Evolutionary conservation across 1,139 yeast species (phyloP).

Genomic region (Kazachstania sp.): DNA sequence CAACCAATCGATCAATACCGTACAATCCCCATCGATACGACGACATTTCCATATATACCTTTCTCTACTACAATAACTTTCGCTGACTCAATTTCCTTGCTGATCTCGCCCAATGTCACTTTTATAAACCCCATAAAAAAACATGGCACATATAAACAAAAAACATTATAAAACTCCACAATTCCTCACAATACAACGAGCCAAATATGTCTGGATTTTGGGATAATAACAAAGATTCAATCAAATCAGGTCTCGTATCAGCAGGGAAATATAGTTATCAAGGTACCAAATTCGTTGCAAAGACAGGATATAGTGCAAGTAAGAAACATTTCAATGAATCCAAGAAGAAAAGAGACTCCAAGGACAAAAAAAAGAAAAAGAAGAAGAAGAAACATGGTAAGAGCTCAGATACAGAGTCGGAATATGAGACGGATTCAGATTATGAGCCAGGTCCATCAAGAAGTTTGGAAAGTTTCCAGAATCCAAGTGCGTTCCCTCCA

Average conservation of each 20-base stretch:
- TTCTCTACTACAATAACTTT: background rate
- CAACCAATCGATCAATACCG: slow-evolving; percentile 11
- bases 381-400: slow-evolving; percentile 12
- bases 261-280: slow-evolving; percentile 32
- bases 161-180: too few relatives aligned
- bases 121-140: too few relatives aligned
- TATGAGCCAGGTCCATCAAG: slow-evolving; percentile 24
- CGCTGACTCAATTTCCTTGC: background rate
- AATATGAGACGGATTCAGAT: slow-evolving; percentile 2
- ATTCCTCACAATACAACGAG: slow-evolving; percentile 6
- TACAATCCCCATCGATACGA: slow-evolving; percentile 17
- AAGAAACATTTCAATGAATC: slow-evolving; percentile 30
- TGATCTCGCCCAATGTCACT: too few relatives aligned
- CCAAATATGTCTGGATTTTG: slow-evolving; percentile 39
- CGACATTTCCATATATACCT: slow-evolving; percentile 4
- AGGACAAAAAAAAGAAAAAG: slow-evolving; percentile 4
- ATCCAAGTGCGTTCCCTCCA: slow-evolving; percentile 42
- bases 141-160: too few relatives aligned
- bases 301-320: slow-evolving; percentile 39
- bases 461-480: slow-evolving; percentile 31
- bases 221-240: slow-evolving; percentile 42
- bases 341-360: slow-evolving; percentile 16
- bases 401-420: slow-evolving; percentile 14
- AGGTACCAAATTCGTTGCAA: slow-evolving; percentile 41
- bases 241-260: slow-evolving; percentile 35